Evolutionary conservation across 2,329 filamentous ascomycete species (phyloP), one percentile per base, ranked within the genome.

Genomic region (Arthroderma sp.): DNA sequence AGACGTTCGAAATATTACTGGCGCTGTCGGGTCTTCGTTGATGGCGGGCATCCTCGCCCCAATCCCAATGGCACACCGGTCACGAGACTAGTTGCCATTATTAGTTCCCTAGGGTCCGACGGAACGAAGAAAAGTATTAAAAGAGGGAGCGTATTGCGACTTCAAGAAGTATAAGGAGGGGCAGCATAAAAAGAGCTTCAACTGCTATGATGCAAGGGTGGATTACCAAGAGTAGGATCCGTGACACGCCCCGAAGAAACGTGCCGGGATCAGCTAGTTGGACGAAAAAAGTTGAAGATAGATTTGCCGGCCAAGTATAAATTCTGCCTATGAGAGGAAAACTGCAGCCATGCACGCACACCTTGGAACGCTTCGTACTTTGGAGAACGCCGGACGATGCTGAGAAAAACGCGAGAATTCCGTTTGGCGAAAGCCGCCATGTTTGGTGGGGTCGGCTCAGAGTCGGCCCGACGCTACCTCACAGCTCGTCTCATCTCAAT

Each of bases 1-100:
- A 50, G 80, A 82, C 43, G 77, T 73, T 50, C 82, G 78, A 66
- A 81, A 78, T 54, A 85, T 78, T 59, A 79, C 76, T 52, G 81
- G 75, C 57, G 79, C 74, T 37, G 75, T 74, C 48, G 84, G 83
- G 60, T 87, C 83, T 59, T 88, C 83, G 57, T 86, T 73, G 65
- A 85, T 81, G 50, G 84, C 82, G 55, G 83, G 81, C 83, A 87
- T 86, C 40, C 39, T 57, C 46, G 50, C 49, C 47, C 43, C 38
- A 43, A 42, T 38, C 48, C 50, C 38, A 41, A 38, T 42, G 28
- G 11, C 42, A 36, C 41, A 31, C 45, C 43, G 49, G 47, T 51
- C 49, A 52, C 50, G 46, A 49, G 50, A 49, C 50, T 50, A 49
- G 38, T 33, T 31, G 38, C 34, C 48, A 48, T 48, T 30, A 48